Base-by-base conservation (phyloP, 2,329 filamentous ascomycete genomes). In the Xenoacremonium recifei region DNA sequence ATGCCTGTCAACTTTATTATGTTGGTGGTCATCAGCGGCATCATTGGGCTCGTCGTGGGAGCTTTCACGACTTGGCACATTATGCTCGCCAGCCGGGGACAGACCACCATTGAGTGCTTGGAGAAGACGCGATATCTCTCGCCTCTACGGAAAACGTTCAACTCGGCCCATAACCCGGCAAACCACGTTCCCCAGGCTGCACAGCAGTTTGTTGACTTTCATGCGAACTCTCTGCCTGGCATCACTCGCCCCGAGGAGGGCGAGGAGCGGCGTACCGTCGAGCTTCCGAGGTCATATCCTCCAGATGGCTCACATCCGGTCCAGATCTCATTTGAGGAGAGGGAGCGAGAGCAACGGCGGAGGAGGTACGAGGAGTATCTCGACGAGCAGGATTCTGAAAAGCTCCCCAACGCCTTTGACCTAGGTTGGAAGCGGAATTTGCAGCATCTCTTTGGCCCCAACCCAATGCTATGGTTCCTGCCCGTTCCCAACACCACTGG, bases 61-160 rank as follows among this genome's bases (percentile, higher is more conserved):
- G 89, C 88, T 1, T 99, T 99, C 61, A 96, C 91, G 1, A 78
- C 71, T 2, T 99, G 93, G 91, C 93, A 99, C 71, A 76, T 97
- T 42, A 81, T 87, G 63, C 76, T 99, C 2, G 88, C 89, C 2
- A 70, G 79, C 40, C 78, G 79, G 19, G 89, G 89, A 4, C 84
- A 95, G 66, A 99, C 93, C 1, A 99, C 93, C 3, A 96, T 99
- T 45, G 93, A 99, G 65, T 95, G 87, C 57, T 72, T 99, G 45
- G 93, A 99, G 67, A 96, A 93, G 73, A 97, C 92, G 2, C 80
- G 93, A 41, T 99, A 99, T 66, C 77, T 96, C 6, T 89, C 87
- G 9, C 89, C 89, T 0, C 64, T 96, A 46, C 79, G 85, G 42
- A 79, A 79, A 36, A 77, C 92, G 60, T 82, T 87, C 59, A 72